A percentile compares a stretch with the other conserved stretches of the same genome.
Evolutionary conservation across 345 rosid genomes (phyloP).

Genomic region (Pistacia integerrima): DNA sequence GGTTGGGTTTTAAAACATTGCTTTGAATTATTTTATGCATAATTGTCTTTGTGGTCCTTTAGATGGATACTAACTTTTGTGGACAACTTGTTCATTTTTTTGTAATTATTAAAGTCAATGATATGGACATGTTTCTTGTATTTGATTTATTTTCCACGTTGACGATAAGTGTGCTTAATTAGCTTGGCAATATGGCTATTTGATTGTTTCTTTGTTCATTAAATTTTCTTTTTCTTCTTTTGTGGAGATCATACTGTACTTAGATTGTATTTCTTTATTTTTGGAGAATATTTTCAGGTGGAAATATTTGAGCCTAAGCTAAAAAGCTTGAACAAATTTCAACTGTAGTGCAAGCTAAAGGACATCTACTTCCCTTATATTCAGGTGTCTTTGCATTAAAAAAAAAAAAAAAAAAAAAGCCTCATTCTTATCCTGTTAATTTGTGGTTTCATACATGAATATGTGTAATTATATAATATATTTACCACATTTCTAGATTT

Average conservation of each 20-base stretch:
- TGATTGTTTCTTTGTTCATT: background rate
- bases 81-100: no score
- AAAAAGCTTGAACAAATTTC: constrained; percentile 23
- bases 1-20: no score
- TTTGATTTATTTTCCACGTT: background rate
- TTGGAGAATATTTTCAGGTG: constrained; percentile 42
- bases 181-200: background rate
- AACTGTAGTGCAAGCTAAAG: constrained; percentile 72
- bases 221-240: background rate
- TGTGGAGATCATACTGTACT: no score
- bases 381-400: constrained; percentile 46
- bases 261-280: no score
- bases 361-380: constrained; percentile 85
- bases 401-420: background rate
- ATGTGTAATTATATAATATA: background rate
- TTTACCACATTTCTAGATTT: background rate
- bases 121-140: no score
- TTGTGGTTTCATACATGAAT: background rate
- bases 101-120: no score
- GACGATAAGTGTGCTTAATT: background rate
- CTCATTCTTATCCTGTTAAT: background rate
- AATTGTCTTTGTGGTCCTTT: no score
- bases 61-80: no score
- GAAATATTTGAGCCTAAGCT: constrained; percentile 15
- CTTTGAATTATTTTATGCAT: no score